Base-by-base conservation (phyloP, 164 flowering plant genomes). In the Echeveria elegans region DNA sequence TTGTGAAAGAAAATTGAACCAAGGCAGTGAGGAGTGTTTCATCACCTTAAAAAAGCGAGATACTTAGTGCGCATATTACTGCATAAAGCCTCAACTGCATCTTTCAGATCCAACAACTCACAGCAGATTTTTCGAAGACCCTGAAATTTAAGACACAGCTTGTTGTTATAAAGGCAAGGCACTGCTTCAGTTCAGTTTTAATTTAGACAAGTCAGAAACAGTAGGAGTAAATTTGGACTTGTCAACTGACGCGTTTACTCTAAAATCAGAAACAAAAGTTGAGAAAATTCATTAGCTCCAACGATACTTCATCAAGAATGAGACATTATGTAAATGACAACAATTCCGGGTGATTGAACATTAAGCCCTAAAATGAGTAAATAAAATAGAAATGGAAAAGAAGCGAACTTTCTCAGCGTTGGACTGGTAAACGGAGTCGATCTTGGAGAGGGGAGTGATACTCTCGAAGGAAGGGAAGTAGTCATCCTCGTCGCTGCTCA, bases 21-120 rank as follows among this genome's bases (percentile, higher is more conserved):
- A n/a, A n/a, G 31, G 18, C 38, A 61, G 11, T 31, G n/a, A n/a
- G 16, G 16, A 59, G 64, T 61, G 23, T 30, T 16, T 18, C 38
- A 34, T 40, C 24, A 94, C 98, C 98, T 91, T 68, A 91, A 81
- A 74, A 91, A 91, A 59, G 98, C 89, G 72, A 84, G 70, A 74
- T 82, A 89, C 75, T 94, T 94, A 18, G 90, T 76, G 8, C 79
- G 92, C 78, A 79, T 86, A 77, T 94, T 87, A 21, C 95, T 92
- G 78, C 90, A 82, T 75, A 94, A 77, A 71, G 86, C 86, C 43
- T 94, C 98, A 63, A 91, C 98, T 4, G 97, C 88, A 82, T 94
- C 97, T 81, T 94, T 94, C 68, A 94, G 77, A 80, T 88, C 96
- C 82, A 94, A 72, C 66, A 94, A 95, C 83, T 94, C 97, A 77